These are phyloP conservation scores for Silene vulgaris DNA, from an alignment of 179 eudicot genomes.

Conservation along the genomic window DNA sequence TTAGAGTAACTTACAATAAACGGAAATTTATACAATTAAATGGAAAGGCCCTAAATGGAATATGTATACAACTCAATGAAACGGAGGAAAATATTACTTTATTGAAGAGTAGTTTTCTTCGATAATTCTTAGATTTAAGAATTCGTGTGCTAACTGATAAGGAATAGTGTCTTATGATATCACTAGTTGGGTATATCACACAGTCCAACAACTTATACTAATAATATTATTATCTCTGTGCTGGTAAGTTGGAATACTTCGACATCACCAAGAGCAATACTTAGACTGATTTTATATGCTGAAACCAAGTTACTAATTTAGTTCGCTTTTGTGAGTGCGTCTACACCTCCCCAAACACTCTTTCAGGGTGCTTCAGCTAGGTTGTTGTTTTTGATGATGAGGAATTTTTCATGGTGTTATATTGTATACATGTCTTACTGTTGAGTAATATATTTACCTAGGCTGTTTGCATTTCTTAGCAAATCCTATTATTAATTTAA, in stretches of 20 bases:
- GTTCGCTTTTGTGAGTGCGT: neutral
- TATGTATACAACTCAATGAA: too few relatives aligned
- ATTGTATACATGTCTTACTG: neutral
- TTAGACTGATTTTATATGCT: neutral
- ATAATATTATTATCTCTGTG: neutral
- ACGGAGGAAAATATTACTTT: too few relatives aligned
- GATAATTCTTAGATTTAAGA: neutral
- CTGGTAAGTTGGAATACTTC: neutral
- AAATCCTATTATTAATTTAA: conserved; percentile 11
- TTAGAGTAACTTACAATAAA: too few relatives aligned
- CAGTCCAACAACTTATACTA: conserved; percentile 1
- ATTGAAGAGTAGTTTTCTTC: neutral
- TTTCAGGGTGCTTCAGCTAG: neutral
- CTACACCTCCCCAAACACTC: neutral
- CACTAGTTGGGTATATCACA: neutral
- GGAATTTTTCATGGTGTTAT: neutral
- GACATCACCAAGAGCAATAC: neutral
- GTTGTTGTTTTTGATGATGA: neutral
- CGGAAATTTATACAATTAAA: too few relatives aligned
- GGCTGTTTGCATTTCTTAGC: neutral
- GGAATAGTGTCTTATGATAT: neutral
- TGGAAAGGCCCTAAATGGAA: too few relatives aligned
- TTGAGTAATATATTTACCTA: too few relatives aligned
- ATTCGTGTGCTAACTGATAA: neutral
- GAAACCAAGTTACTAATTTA: neutral